phyloP scores from a whole-genome alignment of 495 filamentous ascomycete genomes.

The Thermothielavioides terrestris region DNA sequence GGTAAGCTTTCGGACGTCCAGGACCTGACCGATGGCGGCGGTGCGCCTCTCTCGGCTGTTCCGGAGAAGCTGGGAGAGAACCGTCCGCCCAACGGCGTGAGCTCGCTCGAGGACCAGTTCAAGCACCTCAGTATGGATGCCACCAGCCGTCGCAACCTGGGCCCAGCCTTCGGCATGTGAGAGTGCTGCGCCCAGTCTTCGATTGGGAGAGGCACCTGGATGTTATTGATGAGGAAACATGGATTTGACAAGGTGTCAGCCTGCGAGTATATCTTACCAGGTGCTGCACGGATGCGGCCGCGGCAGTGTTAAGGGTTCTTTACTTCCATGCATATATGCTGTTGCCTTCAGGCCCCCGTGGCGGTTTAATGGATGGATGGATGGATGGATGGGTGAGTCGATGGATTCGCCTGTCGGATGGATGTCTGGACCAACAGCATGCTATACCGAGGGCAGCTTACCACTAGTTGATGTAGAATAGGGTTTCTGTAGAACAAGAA shows the following conservation, averaged over 20 bases:
- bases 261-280: background rate
- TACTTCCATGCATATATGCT: constrained; percentile 7
- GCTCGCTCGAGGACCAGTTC: constrained; percentile 24
- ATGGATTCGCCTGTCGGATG: background rate
- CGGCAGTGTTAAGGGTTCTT: constrained; percentile 8
- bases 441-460: constrained; percentile 19
- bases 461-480: constrained; percentile 24
- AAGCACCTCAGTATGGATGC: constrained; percentile 16
- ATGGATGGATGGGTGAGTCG: constrained; percentile 1
- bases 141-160: constrained; percentile 8
- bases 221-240: background rate
- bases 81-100: constrained; percentile 23
- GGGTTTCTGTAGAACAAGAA: constrained; percentile 13
- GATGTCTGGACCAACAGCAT: constrained; percentile 10
- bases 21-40: constrained; percentile 13
- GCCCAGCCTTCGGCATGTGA: constrained; percentile 11
- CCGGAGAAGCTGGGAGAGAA: constrained; percentile 37
- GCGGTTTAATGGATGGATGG: constrained; percentile 4
- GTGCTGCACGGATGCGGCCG: background rate
- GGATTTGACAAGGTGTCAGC: background rate
- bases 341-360: constrained; percentile 10
- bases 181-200: constrained; percentile 6
- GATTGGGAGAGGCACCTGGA: constrained; percentile 2
- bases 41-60: constrained; percentile 12
- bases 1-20: constrained; percentile 21